Evolutionary conservation across 805 yeast genomes (phyloP).

Genomic region (Maudiozyma barnettii): DNA sequence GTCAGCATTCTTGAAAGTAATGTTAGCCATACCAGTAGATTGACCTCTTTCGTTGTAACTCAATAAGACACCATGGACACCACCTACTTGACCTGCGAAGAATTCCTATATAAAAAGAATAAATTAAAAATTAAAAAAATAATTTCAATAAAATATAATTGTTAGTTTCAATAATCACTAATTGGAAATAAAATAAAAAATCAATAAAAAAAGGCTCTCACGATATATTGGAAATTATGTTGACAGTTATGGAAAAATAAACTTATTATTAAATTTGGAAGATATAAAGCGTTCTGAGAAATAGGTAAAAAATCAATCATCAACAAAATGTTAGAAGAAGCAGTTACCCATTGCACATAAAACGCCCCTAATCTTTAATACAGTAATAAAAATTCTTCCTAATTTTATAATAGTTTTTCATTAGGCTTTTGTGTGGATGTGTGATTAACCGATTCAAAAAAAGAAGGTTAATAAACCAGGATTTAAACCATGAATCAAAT

Average conservation of each 20-base stretch:
- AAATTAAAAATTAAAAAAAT: constrained; percentile 1
- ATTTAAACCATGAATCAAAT: too few relatives aligned
- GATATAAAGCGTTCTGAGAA: too few relatives aligned
- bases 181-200: constrained; percentile 2
- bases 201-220: background rate
- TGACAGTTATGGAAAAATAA: too few relatives aligned
- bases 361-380: background rate
- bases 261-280: too few relatives aligned
- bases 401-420: background rate
- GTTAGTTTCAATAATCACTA: background rate
- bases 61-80: constrained; percentile 59
- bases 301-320: too few relatives aligned
- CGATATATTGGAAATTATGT: too few relatives aligned
- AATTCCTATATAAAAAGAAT: constrained; percentile 53
- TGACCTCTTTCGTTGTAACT: constrained; percentile 81
- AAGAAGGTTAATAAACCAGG: background rate
- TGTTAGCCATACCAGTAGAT: constrained; percentile 86
- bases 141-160: background rate
- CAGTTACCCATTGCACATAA: too few relatives aligned
- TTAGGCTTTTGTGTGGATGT: background rate
- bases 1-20: constrained; percentile 59
- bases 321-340: too few relatives aligned
- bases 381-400: background rate
- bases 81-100: constrained; percentile 80
- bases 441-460: background rate